Conservation (phyloP, 192 early-diverging fungal genomes). For the Endogone sp. region DNA sequence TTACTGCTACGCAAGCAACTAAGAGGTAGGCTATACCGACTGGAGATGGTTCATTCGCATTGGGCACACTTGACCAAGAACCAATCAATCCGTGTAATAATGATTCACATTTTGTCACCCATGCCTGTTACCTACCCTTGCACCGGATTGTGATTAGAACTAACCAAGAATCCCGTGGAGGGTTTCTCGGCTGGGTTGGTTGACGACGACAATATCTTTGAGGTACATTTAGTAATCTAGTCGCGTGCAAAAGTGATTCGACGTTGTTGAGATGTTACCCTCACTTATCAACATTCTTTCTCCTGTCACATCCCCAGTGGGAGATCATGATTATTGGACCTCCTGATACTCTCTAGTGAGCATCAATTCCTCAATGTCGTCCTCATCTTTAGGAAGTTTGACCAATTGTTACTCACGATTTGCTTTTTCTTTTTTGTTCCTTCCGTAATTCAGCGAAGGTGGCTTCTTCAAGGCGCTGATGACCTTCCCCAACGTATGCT, state of each 20-base stretch:
- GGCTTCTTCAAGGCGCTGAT: slow-evolving; percentile 89
- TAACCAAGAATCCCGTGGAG: slow-evolving; percentile 67
- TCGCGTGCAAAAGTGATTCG: background rate
- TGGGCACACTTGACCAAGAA: background rate
- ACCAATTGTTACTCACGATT: no score
- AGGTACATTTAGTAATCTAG: slow-evolving; percentile 47
- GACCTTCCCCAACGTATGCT: slow-evolving; percentile 56
- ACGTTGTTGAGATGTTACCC: no score
- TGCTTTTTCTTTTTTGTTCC: no score
- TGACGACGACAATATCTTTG: slow-evolving; percentile 80
- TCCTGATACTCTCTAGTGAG: slow-evolving; percentile 75
- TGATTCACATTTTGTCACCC: no score
- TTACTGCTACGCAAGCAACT: background rate
- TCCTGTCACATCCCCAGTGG: slow-evolving; percentile 52
- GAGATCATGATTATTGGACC: slow-evolving; percentile 91
- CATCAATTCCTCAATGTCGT: background rate
- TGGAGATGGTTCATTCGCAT: no score
- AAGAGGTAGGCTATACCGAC: background rate
- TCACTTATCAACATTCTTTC: slow-evolving; percentile 1
- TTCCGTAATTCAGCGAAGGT: slow-evolving; percentile 64
- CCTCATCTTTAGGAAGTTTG: background rate
- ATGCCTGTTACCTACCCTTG: background rate
- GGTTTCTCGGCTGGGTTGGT: slow-evolving; percentile 91
- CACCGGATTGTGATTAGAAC: slow-evolving; percentile 25
- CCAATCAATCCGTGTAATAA: background rate